Percentiles rank a stretch among this genome's conserved stretches.
These are phyloP conservation scores for Agarophyton chilense DNA, from an alignment of 23 red algal genomes.

Conservation along the genomic window DNA sequence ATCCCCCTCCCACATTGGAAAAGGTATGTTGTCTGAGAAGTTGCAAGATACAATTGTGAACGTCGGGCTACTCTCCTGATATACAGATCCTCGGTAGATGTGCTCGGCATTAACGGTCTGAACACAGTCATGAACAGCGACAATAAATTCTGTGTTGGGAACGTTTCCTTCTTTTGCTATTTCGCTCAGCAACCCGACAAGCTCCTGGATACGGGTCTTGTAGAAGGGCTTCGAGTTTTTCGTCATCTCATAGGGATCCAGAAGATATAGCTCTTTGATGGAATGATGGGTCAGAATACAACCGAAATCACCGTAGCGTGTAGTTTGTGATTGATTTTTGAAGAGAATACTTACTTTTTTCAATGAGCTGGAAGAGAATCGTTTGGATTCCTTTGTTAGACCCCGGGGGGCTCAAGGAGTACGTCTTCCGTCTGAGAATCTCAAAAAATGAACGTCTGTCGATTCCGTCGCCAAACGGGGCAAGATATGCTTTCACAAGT, in stretches of 20 bases:
- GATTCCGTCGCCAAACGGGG: slow-evolving; percentile 68
- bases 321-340: background rate
- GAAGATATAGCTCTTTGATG: slow-evolving; percentile 67
- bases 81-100: slow-evolving; percentile 72
- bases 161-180: slow-evolving; percentile 68
- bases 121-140: slow-evolving; percentile 98
- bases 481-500: slow-evolving; percentile 75
- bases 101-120: slow-evolving; percentile 87
- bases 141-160: slow-evolving; percentile 85
- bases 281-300: background rate
- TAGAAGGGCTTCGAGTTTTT: slow-evolving; percentile 87
- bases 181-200: slow-evolving; percentile 76
- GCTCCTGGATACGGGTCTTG: slow-evolving; percentile 77
- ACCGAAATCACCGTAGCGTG: background rate
- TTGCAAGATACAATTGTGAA: slow-evolving; percentile 94
- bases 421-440: slow-evolving; percentile 71
- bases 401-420: slow-evolving; percentile 78
- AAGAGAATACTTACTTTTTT: slow-evolving; percentile 54
- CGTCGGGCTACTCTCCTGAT: slow-evolving; percentile 74
- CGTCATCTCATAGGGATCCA: slow-evolving; percentile 88
- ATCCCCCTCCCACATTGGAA: slow-evolving; percentile 94
- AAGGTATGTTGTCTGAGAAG: slow-evolving; percentile 97
- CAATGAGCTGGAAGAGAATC: slow-evolving; percentile 82
- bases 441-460: slow-evolving; percentile 69
- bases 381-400: slow-evolving; percentile 87